Evolutionary conservation across 2,329 filamentous ascomycete genomes (phyloP).

Genomic region (Cytospora piceicola): DNA sequence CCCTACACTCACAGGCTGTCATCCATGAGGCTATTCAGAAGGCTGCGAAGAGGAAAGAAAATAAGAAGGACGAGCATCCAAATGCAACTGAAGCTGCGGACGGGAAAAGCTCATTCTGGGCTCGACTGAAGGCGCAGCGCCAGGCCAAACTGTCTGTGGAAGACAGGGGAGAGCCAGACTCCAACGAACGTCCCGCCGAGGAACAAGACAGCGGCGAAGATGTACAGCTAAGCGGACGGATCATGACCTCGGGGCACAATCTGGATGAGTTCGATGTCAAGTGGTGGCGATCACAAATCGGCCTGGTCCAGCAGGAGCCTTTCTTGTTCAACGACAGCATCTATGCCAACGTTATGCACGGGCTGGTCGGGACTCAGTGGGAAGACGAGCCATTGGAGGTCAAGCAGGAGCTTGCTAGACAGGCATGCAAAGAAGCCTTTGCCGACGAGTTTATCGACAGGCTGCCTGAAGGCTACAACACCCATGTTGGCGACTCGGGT

Average conservation of each 20-base stretch:
- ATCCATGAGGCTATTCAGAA: conserved; percentile 55
- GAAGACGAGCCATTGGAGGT: conserved; percentile 44
- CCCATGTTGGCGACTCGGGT: conserved; percentile 75
- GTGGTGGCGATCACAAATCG: conserved; percentile 58
- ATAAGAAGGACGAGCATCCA: conserved; percentile 40
- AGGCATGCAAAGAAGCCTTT: conserved; percentile 69
- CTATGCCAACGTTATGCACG: conserved; percentile 58
- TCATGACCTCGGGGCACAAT: conserved; percentile 44
- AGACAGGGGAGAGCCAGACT: conserved; percentile 35
- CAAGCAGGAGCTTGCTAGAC: conserved; percentile 60
- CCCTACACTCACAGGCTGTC: conserved; percentile 57
- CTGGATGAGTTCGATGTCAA: conserved; percentile 64
- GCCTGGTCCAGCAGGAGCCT: conserved; percentile 46
- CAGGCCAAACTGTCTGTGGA: conserved; percentile 36
- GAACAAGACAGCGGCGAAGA: conserved; percentile 48
- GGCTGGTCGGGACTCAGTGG: conserved; percentile 48
- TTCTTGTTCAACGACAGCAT: conserved; percentile 53
- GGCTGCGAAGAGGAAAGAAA: conserved; percentile 46
- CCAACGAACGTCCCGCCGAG: neutral
- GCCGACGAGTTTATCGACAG: conserved; percentile 70
- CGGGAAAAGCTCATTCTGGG: conserved; percentile 32
- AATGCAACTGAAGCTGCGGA: conserved; percentile 35
- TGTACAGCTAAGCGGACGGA: conserved; percentile 37
- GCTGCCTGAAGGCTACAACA: conserved; percentile 70
- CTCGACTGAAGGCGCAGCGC: conserved; percentile 16